Evolutionary conservation across 148 eudicot species (phyloP).

Genomic region (Spergularia bocconei): DNA sequence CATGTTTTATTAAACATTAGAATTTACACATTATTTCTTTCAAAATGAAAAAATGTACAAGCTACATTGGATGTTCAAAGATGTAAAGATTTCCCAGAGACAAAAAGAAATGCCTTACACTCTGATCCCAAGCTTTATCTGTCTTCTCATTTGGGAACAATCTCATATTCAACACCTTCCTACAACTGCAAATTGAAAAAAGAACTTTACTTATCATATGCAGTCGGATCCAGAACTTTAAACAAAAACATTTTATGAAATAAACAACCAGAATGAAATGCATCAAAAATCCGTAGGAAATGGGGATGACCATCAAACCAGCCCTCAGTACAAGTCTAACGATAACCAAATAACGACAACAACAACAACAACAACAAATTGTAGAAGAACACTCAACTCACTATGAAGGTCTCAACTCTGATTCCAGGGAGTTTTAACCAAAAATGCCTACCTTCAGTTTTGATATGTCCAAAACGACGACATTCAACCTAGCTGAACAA

Average conservation of each 20-base stretch:
- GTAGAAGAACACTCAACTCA: too few relatives aligned
- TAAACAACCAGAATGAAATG: neutral
- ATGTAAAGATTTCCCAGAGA: neutral
- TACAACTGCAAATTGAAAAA: constrained; percentile 43
- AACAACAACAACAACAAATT: too few relatives aligned
- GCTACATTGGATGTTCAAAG: neutral
- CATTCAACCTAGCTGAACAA: too few relatives aligned
- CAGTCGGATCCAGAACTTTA: neutral
- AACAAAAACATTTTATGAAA: neutral
- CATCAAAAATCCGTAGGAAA: neutral
- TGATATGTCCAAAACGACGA: too few relatives aligned
- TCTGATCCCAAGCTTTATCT: constrained; percentile 83
- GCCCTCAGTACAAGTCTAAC: too few relatives aligned
- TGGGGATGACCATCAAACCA: too few relatives aligned
- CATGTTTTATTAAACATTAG: constrained; percentile 19
- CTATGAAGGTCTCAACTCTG: too few relatives aligned
- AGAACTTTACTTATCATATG: constrained; percentile 9
- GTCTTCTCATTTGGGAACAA: constrained; percentile 69
- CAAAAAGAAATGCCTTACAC: constrained; percentile 35
- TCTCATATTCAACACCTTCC: constrained; percentile 95
- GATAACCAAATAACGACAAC: too few relatives aligned
- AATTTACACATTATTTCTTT: neutral
- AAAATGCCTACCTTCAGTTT: too few relatives aligned
- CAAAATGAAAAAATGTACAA: neutral
- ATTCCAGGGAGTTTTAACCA: too few relatives aligned